Base-by-base conservation (phyloP, 1,284 basidiomycete species). In the Apiotrichum sp. region DNA sequence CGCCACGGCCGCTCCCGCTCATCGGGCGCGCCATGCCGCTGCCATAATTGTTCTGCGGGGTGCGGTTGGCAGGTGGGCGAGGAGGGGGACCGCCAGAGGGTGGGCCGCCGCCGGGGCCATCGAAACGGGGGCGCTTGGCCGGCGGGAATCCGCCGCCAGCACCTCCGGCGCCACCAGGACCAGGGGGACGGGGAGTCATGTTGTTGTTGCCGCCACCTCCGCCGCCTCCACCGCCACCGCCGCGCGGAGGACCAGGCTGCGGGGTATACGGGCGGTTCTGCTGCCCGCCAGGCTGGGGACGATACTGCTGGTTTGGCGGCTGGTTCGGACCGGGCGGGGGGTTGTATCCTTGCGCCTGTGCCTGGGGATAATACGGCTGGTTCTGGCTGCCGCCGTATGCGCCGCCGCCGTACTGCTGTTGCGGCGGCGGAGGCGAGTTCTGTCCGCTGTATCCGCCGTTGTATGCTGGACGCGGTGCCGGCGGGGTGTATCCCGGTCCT, bases 61-160 rank as follows among this genome's bases (percentile, higher is more conserved):
- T 14, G 35, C 47, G 47, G 40, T 16, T 41, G 40, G 11, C 40
- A 50, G 55, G 62, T 58, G 62, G 62, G 47, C 65, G 53, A 44
- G 58, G 63, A 39, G 60, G 61, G 45, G 53, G 53, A 49, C 53
- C 53, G 78, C 4, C 22, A 42, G 42, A 41, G 39, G 43, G n/a
- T 8, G 40, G 47, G 36, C 53, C 44, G 11, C 29, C 34, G 6
- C 55, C 57, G 0, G 87, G 85, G 6, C 84, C 85, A 68, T 92
- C 89, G 67, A 90, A 90, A 16, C 89, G 82, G 61, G 85, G 89
- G 51, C 89, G 80, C 73, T 93, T 93, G 3, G 77, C 75, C 0
- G 78, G 77, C 1, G 78, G 78, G 58, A 74, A 72, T 7, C 62
- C 58, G 22, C 61, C 61, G 39, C 55, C 55, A 16, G 52, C 41